These are phyloP conservation scores for Platanus orientalis DNA, from an alignment of 164 flowering plant species.

Conservation along the genomic window DNA sequence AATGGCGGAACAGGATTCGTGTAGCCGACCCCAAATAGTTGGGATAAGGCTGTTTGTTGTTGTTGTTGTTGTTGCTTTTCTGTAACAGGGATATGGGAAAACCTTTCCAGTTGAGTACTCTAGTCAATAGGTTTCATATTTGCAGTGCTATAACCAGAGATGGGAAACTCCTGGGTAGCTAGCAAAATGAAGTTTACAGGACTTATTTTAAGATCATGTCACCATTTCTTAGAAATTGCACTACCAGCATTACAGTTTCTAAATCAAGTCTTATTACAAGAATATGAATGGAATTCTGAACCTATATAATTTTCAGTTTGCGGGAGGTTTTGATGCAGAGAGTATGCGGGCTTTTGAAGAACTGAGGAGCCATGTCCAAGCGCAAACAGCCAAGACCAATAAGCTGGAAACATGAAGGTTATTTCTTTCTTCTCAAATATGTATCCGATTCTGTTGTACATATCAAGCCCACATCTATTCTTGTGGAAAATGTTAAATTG, in stretches of 20 bases:
- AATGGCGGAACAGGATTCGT: too few species aligned
- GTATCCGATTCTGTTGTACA: conserved; percentile 4
- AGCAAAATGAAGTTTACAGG: too few species aligned
- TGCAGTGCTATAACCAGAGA: too few species aligned
- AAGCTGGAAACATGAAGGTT: conserved; percentile 29
- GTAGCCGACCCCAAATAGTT: too few species aligned
- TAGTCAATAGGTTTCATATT: background rate
- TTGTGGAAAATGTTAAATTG: background rate
- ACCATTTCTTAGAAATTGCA: background rate
- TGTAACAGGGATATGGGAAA: background rate
- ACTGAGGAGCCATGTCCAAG: conserved; percentile 51
- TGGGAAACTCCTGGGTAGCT: too few species aligned
- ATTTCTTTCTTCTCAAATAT: background rate
- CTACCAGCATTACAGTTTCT: background rate
- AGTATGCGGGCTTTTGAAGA: conserved; percentile 96
- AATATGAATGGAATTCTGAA: conserved; percentile 1
- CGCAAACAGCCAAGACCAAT: conserved; percentile 37
- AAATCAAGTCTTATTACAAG: background rate
- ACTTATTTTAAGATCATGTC: too few species aligned
- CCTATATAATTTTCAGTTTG: conserved; percentile 60
- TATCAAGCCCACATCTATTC: conserved; percentile 4
- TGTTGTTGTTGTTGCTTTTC: too few species aligned
- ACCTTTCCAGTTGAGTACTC: background rate
- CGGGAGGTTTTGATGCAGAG: conserved; percentile 94
- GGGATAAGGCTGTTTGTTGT: too few species aligned